These are phyloP conservation scores for Paecilomyces formosus DNA, from an alignment of 2,329 filamentous ascomycete species.

Conservation along the genomic window DNA sequence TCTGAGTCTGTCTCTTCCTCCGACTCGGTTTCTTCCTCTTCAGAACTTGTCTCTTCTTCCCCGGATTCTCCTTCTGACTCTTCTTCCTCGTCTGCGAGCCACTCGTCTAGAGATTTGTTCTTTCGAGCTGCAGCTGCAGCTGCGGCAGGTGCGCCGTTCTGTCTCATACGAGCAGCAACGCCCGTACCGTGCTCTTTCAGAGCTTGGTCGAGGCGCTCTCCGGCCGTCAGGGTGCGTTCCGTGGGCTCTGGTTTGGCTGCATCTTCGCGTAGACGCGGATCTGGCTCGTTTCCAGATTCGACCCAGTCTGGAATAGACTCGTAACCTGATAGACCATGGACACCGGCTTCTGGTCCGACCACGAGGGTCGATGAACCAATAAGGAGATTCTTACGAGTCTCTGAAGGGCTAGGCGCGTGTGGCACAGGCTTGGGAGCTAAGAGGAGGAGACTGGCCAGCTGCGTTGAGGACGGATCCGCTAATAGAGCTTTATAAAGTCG, in stretches of 20 bases:
- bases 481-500: constrained; percentile 83
- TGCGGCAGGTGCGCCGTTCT: constrained; percentile 6
- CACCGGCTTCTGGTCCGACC: constrained; percentile 65
- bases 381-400: constrained; percentile 67
- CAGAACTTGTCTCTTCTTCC: constrained; percentile 45
- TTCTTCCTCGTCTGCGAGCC: constrained; percentile 68
- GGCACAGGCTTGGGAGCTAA: constrained; percentile 92
- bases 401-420: constrained; percentile 81
- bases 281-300: constrained; percentile 67
- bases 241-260: constrained; percentile 33
- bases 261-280: constrained; percentile 62
- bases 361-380: constrained; percentile 83
- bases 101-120: constrained; percentile 83
- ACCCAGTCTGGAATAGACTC: constrained; percentile 80
- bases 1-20: constrained; percentile 35
- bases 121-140: constrained; percentile 34
- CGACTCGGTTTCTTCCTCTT: constrained; percentile 44
- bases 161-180: constrained; percentile 12
- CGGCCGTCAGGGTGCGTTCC: constrained; percentile 30
- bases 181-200: constrained; percentile 31
- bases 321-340: constrained; percentile 72
- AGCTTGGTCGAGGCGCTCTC: constrained; percentile 35
- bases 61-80: constrained; percentile 51
- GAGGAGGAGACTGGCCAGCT: constrained; percentile 83
- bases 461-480: constrained; percentile 62